These are phyloP conservation scores for Periconia digitata DNA, from an alignment of 2,329 filamentous ascomycete genomes.

Conservation along the genomic window DNA sequence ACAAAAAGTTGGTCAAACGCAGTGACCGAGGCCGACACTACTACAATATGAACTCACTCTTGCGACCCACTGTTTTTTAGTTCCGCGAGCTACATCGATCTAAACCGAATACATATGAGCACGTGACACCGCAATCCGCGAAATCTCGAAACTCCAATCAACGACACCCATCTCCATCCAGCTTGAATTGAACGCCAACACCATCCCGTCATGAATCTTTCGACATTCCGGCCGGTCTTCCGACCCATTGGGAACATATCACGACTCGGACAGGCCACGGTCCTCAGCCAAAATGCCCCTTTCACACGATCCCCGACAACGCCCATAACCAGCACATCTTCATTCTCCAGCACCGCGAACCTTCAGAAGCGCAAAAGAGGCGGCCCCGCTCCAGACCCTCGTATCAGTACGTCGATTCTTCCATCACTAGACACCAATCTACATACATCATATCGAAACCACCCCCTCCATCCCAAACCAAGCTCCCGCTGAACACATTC, in stretches of 20 bases:
- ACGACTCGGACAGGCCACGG: slow-evolving; percentile 11
- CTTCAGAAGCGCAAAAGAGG: slow-evolving; percentile 31
- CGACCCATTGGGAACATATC: slow-evolving; percentile 10
- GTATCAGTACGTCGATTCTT: slow-evolving; percentile 33
- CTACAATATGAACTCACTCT: no score
- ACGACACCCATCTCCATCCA: not conserved
- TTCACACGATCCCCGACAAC: slow-evolving; percentile 12
- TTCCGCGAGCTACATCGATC: no score
- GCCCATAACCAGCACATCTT: slow-evolving; percentile 15
- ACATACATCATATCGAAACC: not conserved
- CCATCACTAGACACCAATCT: not conserved
- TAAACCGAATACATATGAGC: no score
- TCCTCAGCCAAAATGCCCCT: slow-evolving; percentile 14
- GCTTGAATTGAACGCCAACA: slow-evolving; percentile 9
- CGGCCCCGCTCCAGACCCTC: slow-evolving; percentile 24
- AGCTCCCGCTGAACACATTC: no score
- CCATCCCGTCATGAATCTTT: slow-evolving; percentile 28
- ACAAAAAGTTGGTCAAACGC: no score
- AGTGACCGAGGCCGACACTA: no score
- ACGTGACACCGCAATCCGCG: slow-evolving; percentile 5
- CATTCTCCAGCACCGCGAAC: slow-evolving; percentile 34
- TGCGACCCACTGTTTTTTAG: no score
- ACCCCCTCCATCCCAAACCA: not conserved
- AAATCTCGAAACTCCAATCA: slow-evolving; percentile 2
- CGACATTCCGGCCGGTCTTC: slow-evolving; percentile 24